Conservation (phyloP, 768 basidiomycete genomes). For the Agaricus sinodeliciosus region DNA sequence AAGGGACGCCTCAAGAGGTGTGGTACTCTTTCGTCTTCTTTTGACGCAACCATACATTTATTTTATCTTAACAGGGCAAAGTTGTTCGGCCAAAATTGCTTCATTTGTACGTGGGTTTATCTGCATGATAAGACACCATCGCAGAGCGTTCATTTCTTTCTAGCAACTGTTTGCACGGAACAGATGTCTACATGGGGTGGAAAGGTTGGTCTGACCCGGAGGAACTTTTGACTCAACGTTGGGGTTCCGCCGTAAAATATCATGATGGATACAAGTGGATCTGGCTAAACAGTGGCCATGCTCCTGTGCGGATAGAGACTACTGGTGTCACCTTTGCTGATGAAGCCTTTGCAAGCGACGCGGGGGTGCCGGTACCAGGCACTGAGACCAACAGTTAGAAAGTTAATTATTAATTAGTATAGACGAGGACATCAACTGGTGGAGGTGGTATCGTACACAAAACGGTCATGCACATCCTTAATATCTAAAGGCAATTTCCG, state of each 20-base stretch:
- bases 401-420: background rate
- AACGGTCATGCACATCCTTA: background rate
- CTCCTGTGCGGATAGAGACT: slow-evolving; percentile 22
- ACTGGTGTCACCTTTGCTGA: slow-evolving; percentile 34
- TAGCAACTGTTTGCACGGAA: slow-evolving; percentile 38
- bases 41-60: background rate
- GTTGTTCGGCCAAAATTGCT: slow-evolving; percentile 38
- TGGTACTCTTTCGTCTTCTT: too few relatives aligned
- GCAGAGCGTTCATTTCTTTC: background rate
- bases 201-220: slow-evolving; percentile 37
- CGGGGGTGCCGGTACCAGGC: background rate
- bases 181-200: slow-evolving; percentile 37
- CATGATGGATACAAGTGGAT: slow-evolving; percentile 46
- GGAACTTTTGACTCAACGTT: slow-evolving; percentile 30
- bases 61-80: slow-evolving; percentile 20
- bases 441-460: background rate
- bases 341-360: slow-evolving; percentile 17
- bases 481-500: background rate
- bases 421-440: background rate
- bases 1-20: slow-evolving; percentile 34
- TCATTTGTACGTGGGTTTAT: slow-evolving; percentile 37
- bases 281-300: slow-evolving; percentile 33
- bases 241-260: slow-evolving; percentile 37
- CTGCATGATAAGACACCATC: background rate
- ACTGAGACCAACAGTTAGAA: background rate